These are phyloP conservation scores for Claviceps sp. DNA, from an alignment of 2,329 filamentous ascomycete genomes.

Conservation along the genomic window DNA sequence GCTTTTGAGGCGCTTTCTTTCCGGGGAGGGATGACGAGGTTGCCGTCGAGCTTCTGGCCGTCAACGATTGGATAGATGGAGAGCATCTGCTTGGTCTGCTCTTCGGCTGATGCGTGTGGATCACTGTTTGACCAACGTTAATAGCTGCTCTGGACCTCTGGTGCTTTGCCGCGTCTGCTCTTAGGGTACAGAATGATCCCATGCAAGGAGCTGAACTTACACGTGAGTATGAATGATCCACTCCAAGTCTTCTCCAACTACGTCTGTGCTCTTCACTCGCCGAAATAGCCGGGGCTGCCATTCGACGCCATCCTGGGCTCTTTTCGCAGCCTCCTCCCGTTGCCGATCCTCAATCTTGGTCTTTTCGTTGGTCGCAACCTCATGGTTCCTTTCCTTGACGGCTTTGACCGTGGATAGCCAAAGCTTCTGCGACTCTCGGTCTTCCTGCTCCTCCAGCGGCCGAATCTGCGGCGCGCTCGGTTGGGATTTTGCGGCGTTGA, in stretches of 20 bases:
- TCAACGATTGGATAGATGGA: constrained; percentile 73
- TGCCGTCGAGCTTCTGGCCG: constrained; percentile 50
- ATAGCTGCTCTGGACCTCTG: constrained; percentile 1
- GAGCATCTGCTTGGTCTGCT: constrained; percentile 70
- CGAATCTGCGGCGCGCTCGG: constrained; percentile 61
- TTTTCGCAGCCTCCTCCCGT: constrained; percentile 70
- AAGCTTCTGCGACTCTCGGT: constrained; percentile 77
- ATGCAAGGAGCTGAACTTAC: constrained; percentile 33
- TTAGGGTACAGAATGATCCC: not conserved
- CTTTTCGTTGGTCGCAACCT: constrained; percentile 85
- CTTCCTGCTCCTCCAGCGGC: constrained; percentile 73
- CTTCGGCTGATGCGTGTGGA: constrained; percentile 41
- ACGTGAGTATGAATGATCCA: constrained; percentile 87
- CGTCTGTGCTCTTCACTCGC: constrained; percentile 57
- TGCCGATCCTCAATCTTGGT: constrained; percentile 91
- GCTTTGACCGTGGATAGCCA: constrained; percentile 76
- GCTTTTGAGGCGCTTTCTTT: constrained; percentile 2
- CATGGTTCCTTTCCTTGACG: constrained; percentile 74
- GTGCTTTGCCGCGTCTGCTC: not conserved
- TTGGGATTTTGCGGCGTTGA: constrained; percentile 69
- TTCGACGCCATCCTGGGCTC: constrained; percentile 64
- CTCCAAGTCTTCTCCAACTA: constrained; percentile 80
- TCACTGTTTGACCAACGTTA: constrained; percentile 15
- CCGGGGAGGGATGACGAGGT: constrained; percentile 41
- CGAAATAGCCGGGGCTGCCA: constrained; percentile 86